Evolutionary conservation across 2,329 filamentous ascomycete species (phyloP).

Genomic region (Scleromitrula shiraiana): DNA sequence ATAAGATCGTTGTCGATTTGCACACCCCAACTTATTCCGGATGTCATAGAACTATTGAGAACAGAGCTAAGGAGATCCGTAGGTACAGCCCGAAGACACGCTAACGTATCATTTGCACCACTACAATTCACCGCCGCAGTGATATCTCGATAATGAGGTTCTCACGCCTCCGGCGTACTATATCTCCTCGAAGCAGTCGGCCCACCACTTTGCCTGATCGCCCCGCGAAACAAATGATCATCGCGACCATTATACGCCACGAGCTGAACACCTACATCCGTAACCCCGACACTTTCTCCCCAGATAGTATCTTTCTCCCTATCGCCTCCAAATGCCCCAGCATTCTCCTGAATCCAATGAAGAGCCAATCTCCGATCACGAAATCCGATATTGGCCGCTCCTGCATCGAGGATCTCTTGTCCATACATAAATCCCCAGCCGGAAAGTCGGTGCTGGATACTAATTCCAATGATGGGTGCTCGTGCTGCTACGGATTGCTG

Average conservation of each 20-base stretch:
- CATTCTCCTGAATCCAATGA: slow-evolving; percentile 38
- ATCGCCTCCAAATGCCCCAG: slow-evolving; percentile 35
- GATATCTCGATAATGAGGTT: slow-evolving; percentile 23
- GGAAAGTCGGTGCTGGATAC: slow-evolving; percentile 38
- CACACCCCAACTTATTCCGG: slow-evolving; percentile 31
- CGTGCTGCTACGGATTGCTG: slow-evolving; percentile 34
- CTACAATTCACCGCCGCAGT: slow-evolving; percentile 27
- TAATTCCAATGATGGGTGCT: slow-evolving; percentile 38
- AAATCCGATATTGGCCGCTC: slow-evolving; percentile 38
- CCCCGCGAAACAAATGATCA: slow-evolving; percentile 45
- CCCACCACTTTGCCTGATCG: slow-evolving; percentile 42
- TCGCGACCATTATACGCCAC: slow-evolving; percentile 41
- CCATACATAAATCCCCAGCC: slow-evolving; percentile 39
- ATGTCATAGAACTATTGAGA: slow-evolving; percentile 34
- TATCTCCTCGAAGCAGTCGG: slow-evolving; percentile 14
- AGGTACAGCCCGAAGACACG: slow-evolving; percentile 31
- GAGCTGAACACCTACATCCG: slow-evolving; percentile 37
- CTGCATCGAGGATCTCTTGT: slow-evolving; percentile 32
- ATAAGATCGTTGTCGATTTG: slow-evolving; percentile 50
- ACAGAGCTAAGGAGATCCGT: slow-evolving; percentile 36
- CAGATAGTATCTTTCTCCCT: slow-evolving; percentile 34
- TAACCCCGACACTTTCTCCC: slow-evolving; percentile 37
- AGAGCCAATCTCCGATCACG: slow-evolving; percentile 35
- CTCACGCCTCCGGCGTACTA: neutral
- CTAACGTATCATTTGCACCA: slow-evolving; percentile 10